Evolutionary conservation across 139 green algal species (phyloP), one percentile per base, ranked within the genome.

Genomic region (Penium margaritaceum): DNA sequence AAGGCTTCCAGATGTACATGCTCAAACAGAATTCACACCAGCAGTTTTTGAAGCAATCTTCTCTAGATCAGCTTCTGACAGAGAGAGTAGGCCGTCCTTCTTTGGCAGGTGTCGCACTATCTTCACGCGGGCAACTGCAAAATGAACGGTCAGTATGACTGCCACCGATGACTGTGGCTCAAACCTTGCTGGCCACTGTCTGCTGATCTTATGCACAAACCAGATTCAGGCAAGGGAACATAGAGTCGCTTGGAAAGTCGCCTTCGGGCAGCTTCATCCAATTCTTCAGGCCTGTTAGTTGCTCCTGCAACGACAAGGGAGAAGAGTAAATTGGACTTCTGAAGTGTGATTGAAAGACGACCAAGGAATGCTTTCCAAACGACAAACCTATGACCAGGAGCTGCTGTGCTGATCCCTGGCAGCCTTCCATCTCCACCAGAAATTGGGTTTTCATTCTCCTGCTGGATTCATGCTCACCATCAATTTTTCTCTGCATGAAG

Each of bases 231-330:
- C 63, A 99, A 86, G 9, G 94, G 90, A 67, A 98, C 95, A 86
- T 98, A 98, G 21, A 99, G 89, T 85, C 97, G 92, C 84, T 99
- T 99, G 47, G 92, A 88, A 89, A 99, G 88, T 39, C 95, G 89
- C 57, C 95, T 81, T 54, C 94, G 81, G 19, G 87, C 94, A 5
- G 94, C 94, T 67, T 98, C 94, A 66, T 99, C 94, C 47, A 99
- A 86, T 85, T 99, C 94, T 86, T 97, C 84, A 14, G 88, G 94
- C 5, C 94, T 76, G 81, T 99, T 99, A 63, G 94, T 99, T 38
- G 94, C 94, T 14, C 94, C 94, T 81, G 71, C 24, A 76, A 77
- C 21, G 43, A 14, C 15, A 79, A 74, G 24, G 5, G 24, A 9
- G 1, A 29, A 68, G 38, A 5, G 0, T 54, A 5, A 67, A 51